Evolutionary conservation across 176 grass and related monocot genomes (phyloP), one percentile per base, ranked within the genome.

Genomic region (Musa beccarii): DNA sequence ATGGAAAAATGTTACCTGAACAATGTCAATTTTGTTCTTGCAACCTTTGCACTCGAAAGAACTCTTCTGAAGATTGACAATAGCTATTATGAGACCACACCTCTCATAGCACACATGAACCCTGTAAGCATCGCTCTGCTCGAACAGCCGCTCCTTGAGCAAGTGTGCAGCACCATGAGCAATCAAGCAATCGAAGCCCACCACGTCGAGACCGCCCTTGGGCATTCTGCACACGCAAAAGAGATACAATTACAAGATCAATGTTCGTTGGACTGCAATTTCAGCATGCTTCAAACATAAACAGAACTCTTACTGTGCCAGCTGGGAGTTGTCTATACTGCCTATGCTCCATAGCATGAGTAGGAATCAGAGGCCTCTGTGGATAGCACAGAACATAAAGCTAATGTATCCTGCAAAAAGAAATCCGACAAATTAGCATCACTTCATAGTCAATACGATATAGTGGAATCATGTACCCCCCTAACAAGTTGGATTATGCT

Each of bases 351-450:
- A 99, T 94, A 79, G 90, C 90, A 72, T 88, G 88, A 77, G 95
- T 99, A 75, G 95, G 91, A 49, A 99, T 90, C 72, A 99, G 86
- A 79, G 95, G 95, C 76, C 94, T 99, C 80, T 99, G 90, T 13
- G 95, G 95, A 69, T 99, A 99, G 81, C 94, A 99, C 2, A 99
- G 83, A 75, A 99, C 95, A 51, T 99, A n/a, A 99, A 55, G 95
- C 95, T 86, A 99, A 81, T 49, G 90, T 99, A 76, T 99, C 95
- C 95, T 94, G 78, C 73, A 89, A 61, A n/a, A 78, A 68, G 24
- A 69, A 66, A 62, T 19, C 52, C 63, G 81, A 26, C 75, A 57
- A 13, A 75, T 81, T 54, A 88, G 49, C 66, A 49, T 20, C 80
- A 0, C 1, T 82, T 21, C 74, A 74, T 79, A 23, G n/a, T 28